phyloP scores from a whole-genome alignment of 164 flowering plant species.

The Brasenia schreberi region DNA sequence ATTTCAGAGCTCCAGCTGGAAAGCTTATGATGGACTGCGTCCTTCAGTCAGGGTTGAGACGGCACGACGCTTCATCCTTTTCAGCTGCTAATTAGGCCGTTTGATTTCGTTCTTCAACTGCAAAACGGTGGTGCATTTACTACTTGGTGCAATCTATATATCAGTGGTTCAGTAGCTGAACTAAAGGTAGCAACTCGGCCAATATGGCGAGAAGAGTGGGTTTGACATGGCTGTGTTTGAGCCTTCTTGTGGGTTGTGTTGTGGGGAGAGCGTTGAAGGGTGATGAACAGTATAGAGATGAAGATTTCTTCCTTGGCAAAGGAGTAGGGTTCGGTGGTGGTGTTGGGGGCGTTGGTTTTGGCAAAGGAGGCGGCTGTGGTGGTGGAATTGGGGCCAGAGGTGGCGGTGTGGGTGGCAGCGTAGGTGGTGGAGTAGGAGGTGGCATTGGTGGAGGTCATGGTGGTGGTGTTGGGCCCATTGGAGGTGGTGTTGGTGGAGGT shows the following conservation, averaged over 20 bases:
- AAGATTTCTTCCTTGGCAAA: background rate
- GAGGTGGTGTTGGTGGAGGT: slow-evolving; percentile 14
- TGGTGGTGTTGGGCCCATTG: slow-evolving; percentile 8
- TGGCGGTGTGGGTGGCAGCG: slow-evolving; percentile 2
- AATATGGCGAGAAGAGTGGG: background rate
- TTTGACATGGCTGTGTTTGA: background rate
- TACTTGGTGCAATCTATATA: background rate
- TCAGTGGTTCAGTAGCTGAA: background rate
- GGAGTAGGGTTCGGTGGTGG: slow-evolving; percentile 6
- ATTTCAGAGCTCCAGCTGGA: no score
- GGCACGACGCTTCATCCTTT: no score
- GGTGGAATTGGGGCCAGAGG: slow-evolving; percentile 6
- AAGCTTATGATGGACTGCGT: no score
- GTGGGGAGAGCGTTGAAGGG: background rate
- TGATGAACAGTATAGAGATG: background rate
- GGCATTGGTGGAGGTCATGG: slow-evolving; percentile 9
- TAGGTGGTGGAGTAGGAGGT: slow-evolving; percentile 10
- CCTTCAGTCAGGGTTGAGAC: no score
- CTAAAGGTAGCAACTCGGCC: background rate
- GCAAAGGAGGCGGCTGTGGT: slow-evolving; percentile 2
- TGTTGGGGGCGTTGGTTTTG: background rate
- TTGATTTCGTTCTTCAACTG: background rate
- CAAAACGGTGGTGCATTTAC: background rate
- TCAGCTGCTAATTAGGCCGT: no score
- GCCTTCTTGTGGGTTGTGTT: slow-evolving; percentile 1